A percentile compares a stretch with the other conserved stretches of the same genome.
phyloP scores from a whole-genome alignment of 169 alveolate species.

The Eimeria acervulina region DNA sequence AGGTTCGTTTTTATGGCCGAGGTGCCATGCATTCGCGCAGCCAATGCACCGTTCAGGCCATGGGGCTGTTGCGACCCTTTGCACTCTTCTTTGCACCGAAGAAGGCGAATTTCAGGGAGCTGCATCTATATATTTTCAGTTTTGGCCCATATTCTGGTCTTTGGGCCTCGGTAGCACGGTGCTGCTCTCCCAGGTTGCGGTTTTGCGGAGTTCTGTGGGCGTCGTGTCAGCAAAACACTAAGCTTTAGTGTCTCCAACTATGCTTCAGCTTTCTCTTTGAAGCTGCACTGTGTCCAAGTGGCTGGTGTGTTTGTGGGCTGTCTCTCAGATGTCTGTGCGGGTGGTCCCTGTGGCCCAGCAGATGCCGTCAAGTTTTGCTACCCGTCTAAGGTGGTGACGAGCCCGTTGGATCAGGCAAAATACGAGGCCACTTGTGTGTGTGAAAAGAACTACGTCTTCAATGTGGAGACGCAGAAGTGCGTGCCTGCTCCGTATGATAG shows the following conservation, averaged over 20 bases:
- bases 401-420: constrained; percentile 17
- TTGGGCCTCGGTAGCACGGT: background rate
- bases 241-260: no score
- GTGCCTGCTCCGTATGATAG: constrained; percentile 44
- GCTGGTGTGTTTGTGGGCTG: background rate
- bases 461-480: constrained; percentile 22
- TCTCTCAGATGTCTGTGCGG: constrained; percentile 48
- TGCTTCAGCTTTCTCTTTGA: background rate
- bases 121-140: background rate
- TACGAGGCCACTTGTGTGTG: constrained; percentile 69
- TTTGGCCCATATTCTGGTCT: background rate
- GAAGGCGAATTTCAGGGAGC: background rate
- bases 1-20: background rate
- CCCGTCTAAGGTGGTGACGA: constrained; percentile 63
- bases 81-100: background rate
- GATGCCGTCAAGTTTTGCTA: constrained; percentile 73
- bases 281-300: constrained; percentile 23
- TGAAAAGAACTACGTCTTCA: background rate
- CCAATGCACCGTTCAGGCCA: background rate
- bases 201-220: background rate
- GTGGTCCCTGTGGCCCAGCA: constrained; percentile 57
- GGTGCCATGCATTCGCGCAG: background rate
- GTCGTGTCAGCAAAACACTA: background rate
- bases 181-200: background rate
- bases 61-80: background rate